Evolutionary conservation across 2,329 filamentous ascomycete species (phyloP), one percentile per base, ranked within the genome.

Genomic region (Monosporascus sp.): DNA sequence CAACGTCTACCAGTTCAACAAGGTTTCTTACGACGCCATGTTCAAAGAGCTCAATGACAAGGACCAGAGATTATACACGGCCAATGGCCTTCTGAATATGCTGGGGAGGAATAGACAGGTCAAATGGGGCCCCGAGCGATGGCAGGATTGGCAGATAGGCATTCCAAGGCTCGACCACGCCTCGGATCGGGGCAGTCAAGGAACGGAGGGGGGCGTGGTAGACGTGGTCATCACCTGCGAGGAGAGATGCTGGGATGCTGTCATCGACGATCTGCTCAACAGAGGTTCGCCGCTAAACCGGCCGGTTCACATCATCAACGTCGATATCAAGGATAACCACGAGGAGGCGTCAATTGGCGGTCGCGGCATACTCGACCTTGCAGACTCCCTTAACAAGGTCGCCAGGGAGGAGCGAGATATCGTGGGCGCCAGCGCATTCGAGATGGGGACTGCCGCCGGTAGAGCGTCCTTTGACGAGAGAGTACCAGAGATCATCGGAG

Each of bases 1-100:
- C 49, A 99, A 99, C 69, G 92, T 97, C 64, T 99, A 97, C 78
- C 86, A 90, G 64, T 99, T 99, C 84, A 97, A 99, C 76, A 90
- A 88, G 69, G 96, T 92, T 1, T 96, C 92, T 16, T 99, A 99
- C 73, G 86, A 91, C 65, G 86, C 86, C 67, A 99, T 99, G 82
- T 96, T 94, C 74, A 87, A 91, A 62, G 93, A 99, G 71, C 84
- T 99, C 9, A 82, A 89, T 58, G 72, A 83, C 37, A 97, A 97
- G 65, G 95, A 99, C 66, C 82, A 86, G 22, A 83, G 91, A 0
- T 78, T 99, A 1, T 99, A 99, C 74, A 86, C 85, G 43, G 88
- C 89, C 56, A 99, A 99, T 67, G 94, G 94, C 45, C 85, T 99
- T 48, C 77, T 99, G 55, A 95, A 93, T 70, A 99, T 99, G 94